Evolutionary conservation across 2,329 filamentous ascomycete genomes (phyloP).

Genomic region (Alternaria infectoria): DNA sequence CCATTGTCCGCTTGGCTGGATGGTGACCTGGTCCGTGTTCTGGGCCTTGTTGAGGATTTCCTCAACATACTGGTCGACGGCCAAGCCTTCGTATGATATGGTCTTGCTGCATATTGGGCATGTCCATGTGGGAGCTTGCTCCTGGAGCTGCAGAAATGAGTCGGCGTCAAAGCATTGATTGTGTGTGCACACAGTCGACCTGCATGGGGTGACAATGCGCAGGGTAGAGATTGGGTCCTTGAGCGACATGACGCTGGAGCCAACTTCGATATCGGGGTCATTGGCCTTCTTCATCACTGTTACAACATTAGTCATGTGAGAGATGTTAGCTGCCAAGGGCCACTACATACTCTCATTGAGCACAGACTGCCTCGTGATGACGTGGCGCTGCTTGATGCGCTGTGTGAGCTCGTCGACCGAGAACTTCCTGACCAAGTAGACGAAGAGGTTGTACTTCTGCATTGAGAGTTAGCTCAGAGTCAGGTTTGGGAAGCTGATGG

Average conservation of each 20-base stretch:
- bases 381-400: conserved; percentile 68
- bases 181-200: conserved; percentile 81
- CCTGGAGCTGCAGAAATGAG: conserved; percentile 90
- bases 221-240: conserved; percentile 92
- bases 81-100: conserved; percentile 79
- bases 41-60: conserved; percentile 81
- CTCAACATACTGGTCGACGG: conserved; percentile 90
- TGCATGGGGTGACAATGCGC: conserved; percentile 78
- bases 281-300: conserved; percentile 80
- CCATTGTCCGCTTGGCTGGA: conserved; percentile 89
- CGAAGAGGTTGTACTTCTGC: conserved; percentile 60
- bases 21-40: conserved; percentile 81
- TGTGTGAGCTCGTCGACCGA: conserved; percentile 74
- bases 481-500: background rate
- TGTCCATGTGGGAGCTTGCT: conserved; percentile 96
- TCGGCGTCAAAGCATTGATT: conserved; percentile 94
- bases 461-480: conserved; percentile 21
- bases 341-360: conserved; percentile 73
- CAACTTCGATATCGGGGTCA: conserved; percentile 88
- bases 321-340: background rate
- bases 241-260: conserved; percentile 84
- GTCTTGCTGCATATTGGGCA: conserved; percentile 91
- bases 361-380: conserved; percentile 81
- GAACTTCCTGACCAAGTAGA: conserved; percentile 77
- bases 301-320: conserved; percentile 8